A percentile compares a stretch with the other conserved stretches of the same genome.
These are phyloP conservation scores for Sporothrix variecibatus DNA, from an alignment of 2,329 filamentous ascomycete genomes.

Conservation along the genomic window DNA sequence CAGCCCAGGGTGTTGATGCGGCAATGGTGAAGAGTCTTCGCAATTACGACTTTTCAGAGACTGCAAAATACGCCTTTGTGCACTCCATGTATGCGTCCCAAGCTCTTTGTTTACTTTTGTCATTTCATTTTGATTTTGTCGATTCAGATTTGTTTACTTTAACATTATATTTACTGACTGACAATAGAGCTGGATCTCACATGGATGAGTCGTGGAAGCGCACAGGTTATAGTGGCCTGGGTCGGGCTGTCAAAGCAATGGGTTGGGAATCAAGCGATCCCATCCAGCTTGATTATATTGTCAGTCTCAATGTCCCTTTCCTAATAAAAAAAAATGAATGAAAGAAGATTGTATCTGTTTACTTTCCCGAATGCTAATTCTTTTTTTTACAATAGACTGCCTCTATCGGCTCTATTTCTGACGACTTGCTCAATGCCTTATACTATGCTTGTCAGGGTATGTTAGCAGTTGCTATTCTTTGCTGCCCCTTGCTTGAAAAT, in stretches of 20 bases:
- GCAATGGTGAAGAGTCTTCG: slow-evolving; percentile 67
- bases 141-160: background rate
- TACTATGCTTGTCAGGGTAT: slow-evolving; percentile 59
- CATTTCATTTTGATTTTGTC: background rate
- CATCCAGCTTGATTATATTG: slow-evolving; percentile 73
- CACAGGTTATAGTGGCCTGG: slow-evolving; percentile 73
- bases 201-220: slow-evolving; percentile 46
- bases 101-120: background rate
- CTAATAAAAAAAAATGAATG: background rate
- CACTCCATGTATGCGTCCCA: slow-evolving; percentile 69
- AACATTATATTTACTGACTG: slow-evolving; percentile 21
- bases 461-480: background rate
- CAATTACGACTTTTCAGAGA: slow-evolving; percentile 80
- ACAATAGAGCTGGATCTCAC: slow-evolving; percentile 57
- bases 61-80: slow-evolving; percentile 73
- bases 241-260: slow-evolving; percentile 64
- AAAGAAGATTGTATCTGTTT: background rate
- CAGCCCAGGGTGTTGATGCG: slow-evolving; percentile 64
- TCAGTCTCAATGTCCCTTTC: slow-evolving; percentile 42
- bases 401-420: slow-evolving; percentile 76
- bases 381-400: slow-evolving; percentile 58
- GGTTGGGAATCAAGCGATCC: slow-evolving; percentile 57
- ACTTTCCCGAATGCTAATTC: background rate
- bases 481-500: background rate
- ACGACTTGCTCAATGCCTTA: slow-evolving; percentile 62